Conservation (phyloP, 2,329 filamentous ascomycete genomes). For the Curvularia spicifera region DNA sequence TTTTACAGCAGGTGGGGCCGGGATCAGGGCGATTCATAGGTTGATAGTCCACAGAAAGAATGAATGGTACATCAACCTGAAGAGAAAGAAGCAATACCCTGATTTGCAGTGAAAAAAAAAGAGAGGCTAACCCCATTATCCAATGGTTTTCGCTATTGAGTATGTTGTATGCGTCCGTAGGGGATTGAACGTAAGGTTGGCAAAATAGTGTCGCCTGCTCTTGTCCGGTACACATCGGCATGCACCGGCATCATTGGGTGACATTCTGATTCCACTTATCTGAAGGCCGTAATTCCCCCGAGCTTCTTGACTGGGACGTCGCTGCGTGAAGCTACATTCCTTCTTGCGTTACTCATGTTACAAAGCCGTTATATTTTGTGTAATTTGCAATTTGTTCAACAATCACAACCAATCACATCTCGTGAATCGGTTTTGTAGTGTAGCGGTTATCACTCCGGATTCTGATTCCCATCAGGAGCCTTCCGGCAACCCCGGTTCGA, state of each 20-base stretch:
- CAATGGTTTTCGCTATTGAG: not conserved
- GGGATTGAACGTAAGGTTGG: not conserved
- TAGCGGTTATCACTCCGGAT: slow-evolving; percentile 22
- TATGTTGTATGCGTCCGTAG: not conserved
- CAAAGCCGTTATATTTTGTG: not conserved
- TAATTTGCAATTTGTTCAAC: not conserved
- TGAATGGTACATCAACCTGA: slow-evolving; percentile 3
- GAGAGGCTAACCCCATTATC: no score
- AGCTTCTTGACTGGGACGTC: no score
- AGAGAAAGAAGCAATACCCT: not conserved
- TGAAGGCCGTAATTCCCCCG: not conserved
- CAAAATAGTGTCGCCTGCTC: not conserved
- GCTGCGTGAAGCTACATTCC: no score
- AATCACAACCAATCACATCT: slow-evolving; percentile 10
- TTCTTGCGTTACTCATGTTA: no score
- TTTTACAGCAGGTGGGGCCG: not conserved
- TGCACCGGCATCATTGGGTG: not conserved
- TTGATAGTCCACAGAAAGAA: slow-evolving; percentile 14
- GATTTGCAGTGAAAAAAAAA: not conserved
- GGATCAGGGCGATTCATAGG: not conserved
- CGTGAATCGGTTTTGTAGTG: slow-evolving; percentile 17
- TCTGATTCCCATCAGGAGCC: slow-evolving; percentile 7
- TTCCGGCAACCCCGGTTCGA: slow-evolving; percentile 22
- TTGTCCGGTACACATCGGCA: not conserved
- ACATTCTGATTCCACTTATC: not conserved